Base-by-base conservation (phyloP, 768 basidiomycete genomes). In the Rhodotorula paludigena region DNA sequence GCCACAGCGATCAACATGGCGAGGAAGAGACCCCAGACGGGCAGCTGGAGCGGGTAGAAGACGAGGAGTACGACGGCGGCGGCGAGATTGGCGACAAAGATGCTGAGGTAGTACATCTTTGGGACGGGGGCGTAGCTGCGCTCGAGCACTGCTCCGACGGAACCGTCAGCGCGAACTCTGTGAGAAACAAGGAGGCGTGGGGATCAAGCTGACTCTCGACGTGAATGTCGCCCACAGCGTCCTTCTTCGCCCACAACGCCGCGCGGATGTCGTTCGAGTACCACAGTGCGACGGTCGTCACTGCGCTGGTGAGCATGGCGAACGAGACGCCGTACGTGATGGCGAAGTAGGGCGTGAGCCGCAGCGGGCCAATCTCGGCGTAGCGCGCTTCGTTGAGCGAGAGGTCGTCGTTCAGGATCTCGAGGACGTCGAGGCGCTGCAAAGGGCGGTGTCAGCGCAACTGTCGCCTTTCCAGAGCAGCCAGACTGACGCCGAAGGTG, bases 21-120 rank as follows among this genome's bases (percentile, higher is more conserved):
- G 39, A 78, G 69, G 12, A 75, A 36, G 10, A 78, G 63, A 1
- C 72, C 75, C 77, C 76, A 77, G 0, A 77, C 52, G 0, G 76
- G 76, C 15, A 76, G 66, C 53, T 78, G 76, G 4, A 76, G 64
- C 8, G 74, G 74, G 54, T 70, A 75, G 53, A 68, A 59, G 7
- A 33, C 21, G 36, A 75, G 57, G 23, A 75, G 64, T 10, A 63
- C 52, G 42, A 62, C 51, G 23, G 74, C 66, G 23, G 56, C 68
- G 42, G 21, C 7, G n/a, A 75, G 66, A 52, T 66, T 75, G 10
- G 51, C 36, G 14, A 20, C 32, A 35, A 73, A 67, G 25, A 72
- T 57, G 21, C 20, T 28, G 20, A 58, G 30, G 60, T 75, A 76
- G 68, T 71, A 75, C 21, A 47, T 41, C 0, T 42, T 42, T 0